Base-by-base conservation (phyloP, 257 asterid species). In the Lantana camara region DNA sequence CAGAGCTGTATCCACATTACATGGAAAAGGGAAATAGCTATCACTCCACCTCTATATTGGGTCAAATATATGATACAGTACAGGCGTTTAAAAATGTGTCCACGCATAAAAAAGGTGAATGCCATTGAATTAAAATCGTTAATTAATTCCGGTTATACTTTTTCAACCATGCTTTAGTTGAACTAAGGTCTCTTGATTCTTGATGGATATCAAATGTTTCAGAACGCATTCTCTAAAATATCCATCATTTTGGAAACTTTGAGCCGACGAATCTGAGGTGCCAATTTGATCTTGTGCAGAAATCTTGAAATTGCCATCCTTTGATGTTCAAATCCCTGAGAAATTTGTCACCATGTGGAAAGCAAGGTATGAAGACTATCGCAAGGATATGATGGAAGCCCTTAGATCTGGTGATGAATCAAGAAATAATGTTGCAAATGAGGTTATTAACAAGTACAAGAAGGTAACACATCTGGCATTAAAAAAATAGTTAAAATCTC, bases 1-100 rank as follows among this genome's bases (percentile, higher is more conserved):
- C 87, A 10, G 79, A 77, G 22, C 17, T 4, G 59, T 85, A 52
- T 69, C 95, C 96, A n/a, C 96, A 90, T 79, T 74, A 83, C 82
- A 79, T 90, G 91, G 80, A 52, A 61, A 82, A 15, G 77, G 73
- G 11, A 3, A 10, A 11, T 11, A 65, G 67, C 50, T 90, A 85
- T 64, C 66, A 64, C 32, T 90, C 97, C 21, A 67, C 62, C 23
- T 85, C 96, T 15, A 63, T 90, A 37, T 63, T 90, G 67, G 97
- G 97, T 54, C 66, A 68, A 68, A 85, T 88, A 47, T 76, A 73
- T 78, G 87, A 90, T 37, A 57, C 15, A 22, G 77, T 80, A 15
- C 51, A 44, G 69, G 60, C 30, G 45, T 79, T 72, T 64, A 65
- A 79, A 74, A 30, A 76, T 15, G 74, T 69, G 50, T 52, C 23